phyloP scores from a whole-genome alignment of 495 filamentous ascomycete species.

The Neurospora sp. region DNA sequence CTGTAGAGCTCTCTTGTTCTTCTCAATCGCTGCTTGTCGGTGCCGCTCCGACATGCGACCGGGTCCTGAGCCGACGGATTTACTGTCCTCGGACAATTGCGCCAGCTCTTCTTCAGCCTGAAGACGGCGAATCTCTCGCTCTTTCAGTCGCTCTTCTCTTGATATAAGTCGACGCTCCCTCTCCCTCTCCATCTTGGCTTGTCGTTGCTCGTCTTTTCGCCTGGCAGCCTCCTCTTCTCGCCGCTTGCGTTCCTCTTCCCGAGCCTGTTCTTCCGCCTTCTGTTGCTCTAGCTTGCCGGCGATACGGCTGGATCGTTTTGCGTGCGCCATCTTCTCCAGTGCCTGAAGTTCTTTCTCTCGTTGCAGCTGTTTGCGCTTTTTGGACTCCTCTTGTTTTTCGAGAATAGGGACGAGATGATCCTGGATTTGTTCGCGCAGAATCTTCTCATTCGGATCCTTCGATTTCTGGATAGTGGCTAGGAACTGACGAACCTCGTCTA shows the following conservation, averaged over 20 bases:
- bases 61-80: slow-evolving; percentile 50
- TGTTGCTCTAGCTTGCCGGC: slow-evolving; percentile 72
- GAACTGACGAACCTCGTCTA: slow-evolving; percentile 66
- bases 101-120: slow-evolving; percentile 76
- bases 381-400: slow-evolving; percentile 68
- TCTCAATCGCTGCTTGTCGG: slow-evolving; percentile 66
- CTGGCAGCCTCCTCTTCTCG: slow-evolving; percentile 54
- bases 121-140: slow-evolving; percentile 70
- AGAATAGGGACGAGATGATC: slow-evolving; percentile 74
- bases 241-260: slow-evolving; percentile 62
- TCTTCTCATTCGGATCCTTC: slow-evolving; percentile 73
- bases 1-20: slow-evolving; percentile 60
- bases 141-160: slow-evolving; percentile 70
- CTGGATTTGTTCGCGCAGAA: slow-evolving; percentile 54
- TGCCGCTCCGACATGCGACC: slow-evolving; percentile 68
- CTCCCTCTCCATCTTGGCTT: slow-evolving; percentile 58
- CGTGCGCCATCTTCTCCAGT: slow-evolving; percentile 75
- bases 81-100: slow-evolving; percentile 66
- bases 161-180: slow-evolving; percentile 74
- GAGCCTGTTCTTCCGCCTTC: slow-evolving; percentile 57
- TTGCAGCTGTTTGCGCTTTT: slow-evolving; percentile 55
- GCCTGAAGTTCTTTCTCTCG: slow-evolving; percentile 72
- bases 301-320: slow-evolving; percentile 84
- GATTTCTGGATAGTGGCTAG: slow-evolving; percentile 58
- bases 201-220: slow-evolving; percentile 56